Base-by-base conservation (phyloP, 306 rosid species). In the Glycyrrhiza uralensis region DNA sequence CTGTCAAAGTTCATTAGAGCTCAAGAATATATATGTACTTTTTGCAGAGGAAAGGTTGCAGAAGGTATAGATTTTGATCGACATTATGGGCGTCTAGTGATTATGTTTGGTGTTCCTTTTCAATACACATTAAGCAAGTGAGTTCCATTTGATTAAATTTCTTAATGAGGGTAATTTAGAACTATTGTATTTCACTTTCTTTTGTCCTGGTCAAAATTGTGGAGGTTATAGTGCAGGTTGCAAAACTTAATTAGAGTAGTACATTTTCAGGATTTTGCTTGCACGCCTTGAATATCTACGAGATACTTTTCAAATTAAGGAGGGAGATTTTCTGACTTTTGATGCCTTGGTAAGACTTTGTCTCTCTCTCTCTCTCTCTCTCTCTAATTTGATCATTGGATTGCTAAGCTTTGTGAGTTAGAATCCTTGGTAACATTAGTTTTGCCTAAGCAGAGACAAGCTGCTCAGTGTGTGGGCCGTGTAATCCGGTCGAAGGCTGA, bases 401-500 rank as follows among this genome's bases (percentile, higher is more conserved):
- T 39, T 33, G 63, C 22, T 45, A 38, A 63, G 14, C 41, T 20
- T 46, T 4, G 6, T 66, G 72, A 68, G 19, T 15, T 19, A n/a
- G 49, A 64, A 47, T 20, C 74, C 14, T 65, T 66, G 30, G 72
- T 69, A 22, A 77, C 3, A 44, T 59, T 23, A 9, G 19, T 35
- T 65, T 57, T 67, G 50, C 13, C 46, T 82, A 77, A 65, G 14
- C 90, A 89, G 99, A 91, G 99, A 80, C 99, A 91, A 83, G 97
- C 99, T 68, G 99, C 97, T 47, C 99, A 91, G 78, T 94, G 99
- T 56, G 99, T 94, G 50, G 96, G 99, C 10, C 91, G 97, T 67
- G 99, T 89, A 42, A 94, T 94, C 73, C 87, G 97, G 22, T 94
- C 99, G 14, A 94, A 94, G 84, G 97, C 99, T 13, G 98, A 94